phyloP scores from a whole-genome alignment of 1,284 basidiomycete species.

The Cystobasidium sp. region DNA sequence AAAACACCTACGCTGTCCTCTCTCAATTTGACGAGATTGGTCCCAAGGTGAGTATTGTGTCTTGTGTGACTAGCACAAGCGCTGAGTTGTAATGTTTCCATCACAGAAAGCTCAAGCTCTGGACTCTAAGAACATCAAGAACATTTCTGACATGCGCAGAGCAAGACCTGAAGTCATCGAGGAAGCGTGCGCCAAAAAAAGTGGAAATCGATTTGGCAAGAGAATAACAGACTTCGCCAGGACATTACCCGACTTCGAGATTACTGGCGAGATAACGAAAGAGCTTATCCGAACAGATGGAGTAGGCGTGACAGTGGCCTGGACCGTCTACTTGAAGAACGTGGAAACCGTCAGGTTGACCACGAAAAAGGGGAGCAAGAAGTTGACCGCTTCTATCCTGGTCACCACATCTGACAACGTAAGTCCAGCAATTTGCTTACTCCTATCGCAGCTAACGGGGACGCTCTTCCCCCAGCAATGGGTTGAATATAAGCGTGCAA shows the following conservation, averaged over 20 bases:
- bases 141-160: conserved; percentile 44
- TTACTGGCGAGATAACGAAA: conserved; percentile 29
- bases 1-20: conserved; percentile 53
- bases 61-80: neutral
- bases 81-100: neutral
- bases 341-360: conserved; percentile 41
- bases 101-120: conserved; percentile 3
- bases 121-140: conserved; percentile 28
- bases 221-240: conserved; percentile 44
- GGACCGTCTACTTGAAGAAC: conserved; percentile 44
- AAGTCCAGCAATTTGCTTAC: conserved; percentile 33
- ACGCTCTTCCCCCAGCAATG: conserved; percentile 36
- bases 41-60: conserved; percentile 46
- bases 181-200: conserved; percentile 20
- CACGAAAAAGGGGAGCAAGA: conserved; percentile 34
- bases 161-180: conserved; percentile 43
- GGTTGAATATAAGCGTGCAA: conserved; percentile 37
- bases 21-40: conserved; percentile 56
- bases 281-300: conserved; percentile 34
- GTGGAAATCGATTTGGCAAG: conserved; percentile 47
- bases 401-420: conserved; percentile 44
- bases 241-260: conserved; percentile 47
- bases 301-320: conserved; percentile 40
- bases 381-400: conserved; percentile 41
- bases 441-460: neutral